Evolutionary conservation across 1,284 basidiomycete species (phyloP), one percentile per base, ranked within the genome.

Genomic region (Ganoderma leucocontextum): DNA sequence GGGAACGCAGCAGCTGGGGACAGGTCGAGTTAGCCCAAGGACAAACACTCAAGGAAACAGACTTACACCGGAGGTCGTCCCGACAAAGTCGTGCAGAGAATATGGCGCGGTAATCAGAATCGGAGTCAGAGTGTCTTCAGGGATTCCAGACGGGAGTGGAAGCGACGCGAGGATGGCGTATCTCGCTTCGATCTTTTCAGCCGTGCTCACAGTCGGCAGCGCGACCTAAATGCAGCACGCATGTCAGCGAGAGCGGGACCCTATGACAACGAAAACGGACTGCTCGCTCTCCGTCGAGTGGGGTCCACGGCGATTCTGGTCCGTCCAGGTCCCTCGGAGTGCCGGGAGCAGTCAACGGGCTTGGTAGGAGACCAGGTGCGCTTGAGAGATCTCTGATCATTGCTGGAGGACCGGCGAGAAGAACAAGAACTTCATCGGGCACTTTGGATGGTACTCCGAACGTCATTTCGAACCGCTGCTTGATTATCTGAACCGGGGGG

Each of bases 11-110:
- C 0, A 60, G 53, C 75, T 76, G 59, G 49, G 33, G 59, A 7
- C 9, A n/a, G 7, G 13, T 19, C 13, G 5, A 17, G 6, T 58
- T 10, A 55, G 19, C 4, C 9, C 6, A n/a, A 49, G 8, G 1
- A 53, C n/a, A 12, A 9, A 44, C 22, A 3, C 38, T 29, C 52
- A 29, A 12, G 60, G 17, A 65, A 49, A 15, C 12, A 15, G 42
- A 83, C 87, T 74, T 79, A 92, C 91, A 29, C 85, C 86, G 6
- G 87, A 82, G 9, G 84, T 81, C 68, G 84, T 87, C n/a, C 83
- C 84, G 4, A 94, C 81, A 69, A 93, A 92, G 66, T 93, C 91
- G 59, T 91, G 87, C 15, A 93, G 76, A 9, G 87, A 88, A 71
- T 87, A 83, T 5, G 88, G 83, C 8, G 86, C 68, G 6, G 91